These are phyloP conservation scores for Aspergillus oerlinghausenensis DNA, from an alignment of 2,329 filamentous ascomycete genomes.

Conservation along the genomic window DNA sequence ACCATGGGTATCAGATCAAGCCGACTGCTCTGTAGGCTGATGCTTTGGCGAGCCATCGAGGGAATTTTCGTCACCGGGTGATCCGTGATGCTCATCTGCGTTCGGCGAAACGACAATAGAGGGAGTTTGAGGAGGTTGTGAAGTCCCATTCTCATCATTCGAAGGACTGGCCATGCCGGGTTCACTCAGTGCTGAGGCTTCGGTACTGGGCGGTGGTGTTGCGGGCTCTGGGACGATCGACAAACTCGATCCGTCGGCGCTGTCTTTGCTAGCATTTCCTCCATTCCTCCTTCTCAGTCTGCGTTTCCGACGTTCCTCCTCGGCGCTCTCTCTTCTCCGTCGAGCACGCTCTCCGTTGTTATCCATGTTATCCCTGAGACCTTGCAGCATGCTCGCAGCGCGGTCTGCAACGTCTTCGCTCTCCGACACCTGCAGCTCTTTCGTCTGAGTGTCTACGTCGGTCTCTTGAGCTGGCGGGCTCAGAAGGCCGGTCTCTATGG, in stretches of 20 bases:
- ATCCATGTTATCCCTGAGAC: constrained; percentile 63
- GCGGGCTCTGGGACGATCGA: constrained; percentile 29
- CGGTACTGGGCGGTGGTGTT: constrained; percentile 26
- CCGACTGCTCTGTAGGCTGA: constrained; percentile 22
- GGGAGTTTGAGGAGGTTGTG: constrained; percentile 23
- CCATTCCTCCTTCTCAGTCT: constrained; percentile 63
- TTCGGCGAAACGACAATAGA: constrained; percentile 34
- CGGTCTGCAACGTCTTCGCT: constrained; percentile 77
- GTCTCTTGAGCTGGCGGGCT: constrained; percentile 45
- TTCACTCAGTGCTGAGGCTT: constrained; percentile 18
- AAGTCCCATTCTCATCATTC: constrained; percentile 16
- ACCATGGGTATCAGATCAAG: constrained; percentile 11
- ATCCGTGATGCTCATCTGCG: constrained; percentile 18
- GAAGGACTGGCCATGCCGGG: constrained; percentile 18
- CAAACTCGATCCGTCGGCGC: constrained; percentile 28
- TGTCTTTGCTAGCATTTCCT: constrained; percentile 34
- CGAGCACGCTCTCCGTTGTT: constrained; percentile 54
- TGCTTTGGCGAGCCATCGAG: constrained; percentile 18
- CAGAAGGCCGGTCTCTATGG: constrained; percentile 36
- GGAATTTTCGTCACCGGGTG: constrained; percentile 16
- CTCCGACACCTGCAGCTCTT: constrained; percentile 41
- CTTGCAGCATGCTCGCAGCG: constrained; percentile 77
- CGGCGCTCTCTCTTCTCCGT: constrained; percentile 67
- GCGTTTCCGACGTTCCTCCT: constrained; percentile 68
- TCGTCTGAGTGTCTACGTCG: constrained; percentile 30